These are phyloP conservation scores for Schwanniomyces occidentalis DNA, from an alignment of 805 yeast genomes.

Conservation along the genomic window DNA sequence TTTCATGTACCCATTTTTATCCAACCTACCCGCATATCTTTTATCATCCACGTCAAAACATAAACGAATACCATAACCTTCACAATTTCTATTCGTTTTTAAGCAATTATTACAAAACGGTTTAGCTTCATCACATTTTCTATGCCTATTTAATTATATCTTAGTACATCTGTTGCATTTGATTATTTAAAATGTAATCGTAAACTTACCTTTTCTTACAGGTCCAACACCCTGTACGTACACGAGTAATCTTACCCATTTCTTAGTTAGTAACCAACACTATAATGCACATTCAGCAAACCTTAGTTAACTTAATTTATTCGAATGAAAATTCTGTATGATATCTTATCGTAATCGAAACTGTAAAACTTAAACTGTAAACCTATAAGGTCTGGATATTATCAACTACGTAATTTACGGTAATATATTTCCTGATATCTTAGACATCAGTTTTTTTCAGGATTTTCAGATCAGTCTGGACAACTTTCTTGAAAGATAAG, in stretches of 20 bases:
- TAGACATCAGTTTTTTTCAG: too few species aligned
- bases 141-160: conserved; percentile 32
- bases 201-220: conserved; percentile 48
- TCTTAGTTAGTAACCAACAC: too few species aligned
- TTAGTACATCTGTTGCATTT: background rate
- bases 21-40: background rate
- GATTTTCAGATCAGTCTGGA: too few species aligned
- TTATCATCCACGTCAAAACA: conserved; percentile 51
- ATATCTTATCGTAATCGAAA: too few species aligned
- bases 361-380: too few species aligned
- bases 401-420: too few species aligned
- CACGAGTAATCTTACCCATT: conserved; percentile 48
- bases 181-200: background rate
- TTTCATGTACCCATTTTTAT: background rate
- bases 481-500: too few species aligned
- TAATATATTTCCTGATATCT: too few species aligned
- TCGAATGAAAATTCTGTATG: too few species aligned
- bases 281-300: too few species aligned
- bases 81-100: conserved; percentile 46
- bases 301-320: too few species aligned
- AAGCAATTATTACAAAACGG: conserved; percentile 52
- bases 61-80: conserved; percentile 49
- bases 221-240: conserved; percentile 60
- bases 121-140: conserved; percentile 58
- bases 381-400: too few species aligned